Conservation (phyloP, 768 basidiomycete species). For the Amyloporia xantha region DNA sequence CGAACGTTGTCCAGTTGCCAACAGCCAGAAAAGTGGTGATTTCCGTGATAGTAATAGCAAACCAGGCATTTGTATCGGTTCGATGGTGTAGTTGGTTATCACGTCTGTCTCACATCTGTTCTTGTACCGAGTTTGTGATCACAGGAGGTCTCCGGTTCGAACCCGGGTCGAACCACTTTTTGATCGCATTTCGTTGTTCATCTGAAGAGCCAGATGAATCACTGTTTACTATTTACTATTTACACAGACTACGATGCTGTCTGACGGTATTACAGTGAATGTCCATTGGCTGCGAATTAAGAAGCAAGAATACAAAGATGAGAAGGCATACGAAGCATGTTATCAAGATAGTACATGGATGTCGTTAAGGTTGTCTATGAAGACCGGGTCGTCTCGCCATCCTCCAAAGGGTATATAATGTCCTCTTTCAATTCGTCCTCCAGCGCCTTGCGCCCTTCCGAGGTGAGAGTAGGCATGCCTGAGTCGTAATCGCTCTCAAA, state of each 20-base stretch:
- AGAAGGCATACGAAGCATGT: not conserved
- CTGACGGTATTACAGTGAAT: not conserved
- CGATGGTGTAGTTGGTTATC: conserved; percentile 25
- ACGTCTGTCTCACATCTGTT: conserved; percentile 22
- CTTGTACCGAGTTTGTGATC: not conserved
- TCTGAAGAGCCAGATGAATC: too few species aligned
- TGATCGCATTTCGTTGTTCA: too few species aligned
- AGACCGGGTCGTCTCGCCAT: not conserved
- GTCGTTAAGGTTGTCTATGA: not conserved
- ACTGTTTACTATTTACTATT: too few species aligned
- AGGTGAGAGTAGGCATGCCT: conserved; percentile 65
- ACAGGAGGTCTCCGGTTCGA: conserved; percentile 25
- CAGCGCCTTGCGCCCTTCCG: conserved; percentile 62
- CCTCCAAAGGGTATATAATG: conserved; percentile 9
- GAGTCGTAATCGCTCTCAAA: conserved; percentile 65
- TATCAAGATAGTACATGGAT: not conserved
- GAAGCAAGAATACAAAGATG: not conserved
- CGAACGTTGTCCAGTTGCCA: too few species aligned
- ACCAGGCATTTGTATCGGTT: conserved; percentile 7
- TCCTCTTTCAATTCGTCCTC: conserved; percentile 56
- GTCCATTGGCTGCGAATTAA: not conserved
- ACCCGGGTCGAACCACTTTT: conserved; percentile 21
- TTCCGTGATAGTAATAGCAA: not conserved
- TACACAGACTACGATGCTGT: too few species aligned
- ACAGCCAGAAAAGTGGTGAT: too few species aligned